Base-by-base conservation (phyloP, 1,284 basidiomycete species). In the Chiua sp. region DNA sequence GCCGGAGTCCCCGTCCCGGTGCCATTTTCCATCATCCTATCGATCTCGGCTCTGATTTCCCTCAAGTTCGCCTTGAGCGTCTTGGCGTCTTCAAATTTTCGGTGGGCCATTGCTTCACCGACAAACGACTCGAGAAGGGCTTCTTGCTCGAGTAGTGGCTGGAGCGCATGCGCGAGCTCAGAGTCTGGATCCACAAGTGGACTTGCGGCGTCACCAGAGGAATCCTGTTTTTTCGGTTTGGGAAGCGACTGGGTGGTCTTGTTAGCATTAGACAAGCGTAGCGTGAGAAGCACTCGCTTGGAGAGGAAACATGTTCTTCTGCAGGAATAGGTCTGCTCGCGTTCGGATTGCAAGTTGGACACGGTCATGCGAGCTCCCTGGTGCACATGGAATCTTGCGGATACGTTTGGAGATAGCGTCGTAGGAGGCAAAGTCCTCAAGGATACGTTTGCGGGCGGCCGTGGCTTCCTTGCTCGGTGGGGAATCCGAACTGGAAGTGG, bases 61-160 rank as follows among this genome's bases (percentile, higher is more conserved):
- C 77, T 80, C 52, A 96, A 74, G 73, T 90, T 95, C 47, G 77
- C 72, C 68, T 88, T 87, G 59, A 97, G 78, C 5, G 88, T 91
- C 75, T 89, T 89, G 22, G 88, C 88, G 72, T 97, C 94, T 75
- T 97, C 94, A 64, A 96, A 96, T 76, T 96, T 96, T 49, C 94
- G 81, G 68, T 89, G 89, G 1, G 86, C 84, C 72, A 88, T 90
- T 6, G 94, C 94, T 71, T 96, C 92, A 65, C 90, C 87, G 6
- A 94, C 82, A 68, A 92, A 93, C 2, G 85, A 82, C 77, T 96
- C 94, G 37, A 97, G 79, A 53, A 96, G 80, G 4, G 91, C 90
- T 75, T 97, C 94, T 75, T 97, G 94, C 74, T 97, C 94, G 12
- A 97, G 81, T 22, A 97, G 77, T 4, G 94, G 94, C 69, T 96